Evolutionary conservation across 768 basidiomycete species (phyloP).

Genomic region (Naganishia randhawae): DNA sequence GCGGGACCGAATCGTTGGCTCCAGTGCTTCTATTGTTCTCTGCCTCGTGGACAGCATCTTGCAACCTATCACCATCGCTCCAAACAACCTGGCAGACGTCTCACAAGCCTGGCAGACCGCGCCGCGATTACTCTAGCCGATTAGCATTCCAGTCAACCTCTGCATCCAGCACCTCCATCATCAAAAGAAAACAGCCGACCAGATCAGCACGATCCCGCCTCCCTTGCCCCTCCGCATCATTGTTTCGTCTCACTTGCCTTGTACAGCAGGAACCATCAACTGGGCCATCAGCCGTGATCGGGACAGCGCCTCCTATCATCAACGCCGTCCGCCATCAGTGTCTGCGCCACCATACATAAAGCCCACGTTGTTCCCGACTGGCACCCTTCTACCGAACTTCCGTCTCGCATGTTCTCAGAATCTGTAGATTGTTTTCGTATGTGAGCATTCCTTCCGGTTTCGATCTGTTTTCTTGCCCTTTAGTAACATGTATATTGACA

Average conservation of each 20-base stretch:
- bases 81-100: background rate
- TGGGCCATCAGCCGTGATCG: background rate
- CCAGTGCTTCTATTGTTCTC: background rate
- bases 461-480: background rate
- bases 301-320: conserved; percentile 2
- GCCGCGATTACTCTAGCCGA: too few species aligned
- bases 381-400: background rate
- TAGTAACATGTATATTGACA: background rate
- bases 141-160: background rate
- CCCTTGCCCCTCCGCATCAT: background rate
- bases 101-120: too few species aligned
- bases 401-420: conserved; percentile 19
- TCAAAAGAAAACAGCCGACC: background rate
- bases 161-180: background rate
- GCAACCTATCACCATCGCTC: background rate
- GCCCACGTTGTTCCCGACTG: conserved; percentile 14
- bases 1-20: conserved; percentile 1
- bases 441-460: conserved; percentile 1
- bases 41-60: background rate
- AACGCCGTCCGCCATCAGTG: background rate
- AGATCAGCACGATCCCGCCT: conserved; percentile 4
- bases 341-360: conserved; percentile 1
- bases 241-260: background rate
- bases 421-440: background rate
- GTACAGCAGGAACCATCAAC: background rate